phyloP scores from a whole-genome alignment of 2,329 filamentous ascomycete species.

The Monilinia vaccinii-corymbosi region DNA sequence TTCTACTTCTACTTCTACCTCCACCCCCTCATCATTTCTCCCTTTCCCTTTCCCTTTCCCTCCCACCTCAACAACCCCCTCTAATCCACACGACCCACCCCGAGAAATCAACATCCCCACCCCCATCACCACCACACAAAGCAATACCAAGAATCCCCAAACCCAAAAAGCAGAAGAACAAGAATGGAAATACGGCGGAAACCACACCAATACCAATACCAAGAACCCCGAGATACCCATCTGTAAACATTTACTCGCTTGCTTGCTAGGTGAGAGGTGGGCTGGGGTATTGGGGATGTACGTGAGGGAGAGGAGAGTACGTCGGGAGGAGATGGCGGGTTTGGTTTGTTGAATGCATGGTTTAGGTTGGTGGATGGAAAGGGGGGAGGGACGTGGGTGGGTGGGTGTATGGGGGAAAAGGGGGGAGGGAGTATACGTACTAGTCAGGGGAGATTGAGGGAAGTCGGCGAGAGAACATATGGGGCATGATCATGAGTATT shows the following conservation, averaged over 20 bases:
- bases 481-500: too few species aligned
- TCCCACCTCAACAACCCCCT: too few species aligned
- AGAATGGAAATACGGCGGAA: constrained; percentile 44
- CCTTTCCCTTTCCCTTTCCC: too few species aligned
- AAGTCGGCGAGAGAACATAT: too few species aligned
- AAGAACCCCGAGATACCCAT: constrained; percentile 37
- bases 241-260: constrained; percentile 88
- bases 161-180: too few species aligned
- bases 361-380: background rate
- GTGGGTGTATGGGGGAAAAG: constrained; percentile 34
- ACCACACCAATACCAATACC: constrained; percentile 20
- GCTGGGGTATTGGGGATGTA: constrained; percentile 44
- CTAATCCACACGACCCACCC: too few species aligned
- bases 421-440: background rate
- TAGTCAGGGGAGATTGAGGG: background rate
- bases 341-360: constrained; percentile 35
- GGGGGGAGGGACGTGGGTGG: background rate
- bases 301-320: constrained; percentile 45
- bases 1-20: too few species aligned
- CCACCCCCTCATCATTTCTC: background rate
- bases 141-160: too few species aligned
- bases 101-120: too few species aligned
- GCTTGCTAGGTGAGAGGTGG: constrained; percentile 63
- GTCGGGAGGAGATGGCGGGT: constrained; percentile 62
- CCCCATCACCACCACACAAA: too few species aligned